Percentiles rank a stretch among this genome's conserved stretches.
These are phyloP conservation scores for Plasmodium adleri DNA, from an alignment of 169 alveolate genomes.

Conservation along the genomic window DNA sequence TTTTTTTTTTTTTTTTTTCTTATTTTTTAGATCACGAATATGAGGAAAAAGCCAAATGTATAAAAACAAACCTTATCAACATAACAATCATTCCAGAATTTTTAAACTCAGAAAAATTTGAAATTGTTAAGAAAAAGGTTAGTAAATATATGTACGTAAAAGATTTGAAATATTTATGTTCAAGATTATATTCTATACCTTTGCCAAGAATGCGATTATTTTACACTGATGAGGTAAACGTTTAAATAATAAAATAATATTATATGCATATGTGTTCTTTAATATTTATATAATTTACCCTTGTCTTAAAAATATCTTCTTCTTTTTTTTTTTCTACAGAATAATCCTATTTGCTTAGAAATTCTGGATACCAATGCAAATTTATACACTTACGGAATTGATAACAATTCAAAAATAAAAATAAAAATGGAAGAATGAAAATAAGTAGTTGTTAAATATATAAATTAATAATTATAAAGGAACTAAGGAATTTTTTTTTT, in stretches of 20 bases:
- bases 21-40: conserved; percentile 11
- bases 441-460: not conserved
- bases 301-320: not conserved
- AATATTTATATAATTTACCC: no score
- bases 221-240: conserved; percentile 66
- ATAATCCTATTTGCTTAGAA: conserved; percentile 67
- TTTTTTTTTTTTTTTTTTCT: not conserved
- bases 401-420: conserved; percentile 70
- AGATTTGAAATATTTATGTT: conserved; percentile 66
- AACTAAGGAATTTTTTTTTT: no score
- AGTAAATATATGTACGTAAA: conserved; percentile 56
- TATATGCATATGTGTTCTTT: no score
- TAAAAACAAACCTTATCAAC: conserved; percentile 52
- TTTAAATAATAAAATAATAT: no score
- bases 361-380: conserved; percentile 70
- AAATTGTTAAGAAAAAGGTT: conserved; percentile 68
- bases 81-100: conserved; percentile 74
- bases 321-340: conserved; percentile 26
- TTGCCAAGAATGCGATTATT: conserved; percentile 36
- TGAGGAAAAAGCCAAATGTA: conserved; percentile 22
- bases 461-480: no score
- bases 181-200: conserved; percentile 66
- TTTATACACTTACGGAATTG: conserved; percentile 74
- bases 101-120: conserved; percentile 45
- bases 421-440: conserved; percentile 42